Base-by-base conservation (phyloP, 1,284 basidiomycete species). In the Mycena sp. region DNA sequence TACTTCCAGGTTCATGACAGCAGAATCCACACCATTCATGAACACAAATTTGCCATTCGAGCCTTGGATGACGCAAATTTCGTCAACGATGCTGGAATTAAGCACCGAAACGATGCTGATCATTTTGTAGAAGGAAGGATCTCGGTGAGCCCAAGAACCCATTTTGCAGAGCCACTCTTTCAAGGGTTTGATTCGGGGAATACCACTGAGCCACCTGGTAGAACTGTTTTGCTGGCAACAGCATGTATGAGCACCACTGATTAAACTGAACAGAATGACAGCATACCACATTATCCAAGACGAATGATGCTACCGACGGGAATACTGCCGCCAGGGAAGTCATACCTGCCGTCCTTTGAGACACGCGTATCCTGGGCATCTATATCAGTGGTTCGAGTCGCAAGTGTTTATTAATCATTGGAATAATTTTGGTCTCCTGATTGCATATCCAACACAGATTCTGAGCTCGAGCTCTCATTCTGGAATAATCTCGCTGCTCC, bases 121-220 rank as follows among this genome's bases (percentile, higher is more conserved):
- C 32, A 35, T 35, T 35, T 35, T 35, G 32, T 35, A 35, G 32
- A 35, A 35, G 32, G 32, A 35, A 35, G 32, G 32, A 35, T 35
- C 51, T 53, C 38, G 26, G 51, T 29, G 45, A 30, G 45, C 44
- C 44, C 44, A 45, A 45, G 44, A 45, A 45, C 44, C 12, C 44
- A 45, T 45, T 45, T 45, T 17, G 25, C 45, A 30, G 17, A 48
- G 45, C 45, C 45, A 48, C 28, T 48, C 45, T 30, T 30, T 48
- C 45, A 48, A 48, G 45, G 17, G 26, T n/a, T 30, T 29, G 45
- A 30, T 48, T 48, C 26, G 26, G 28, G 45, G 45, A 30, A 48
- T 48, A 48, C 26, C 45, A 48, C 45, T 48, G 26, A 48, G 45
- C 45, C 45, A 48, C 28, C 26, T 21, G 19, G 46, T 35, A 35